Base-by-base conservation (phyloP, 2,329 filamentous ascomycete genomes). In the Lasiodiplodia theobromae region DNA sequence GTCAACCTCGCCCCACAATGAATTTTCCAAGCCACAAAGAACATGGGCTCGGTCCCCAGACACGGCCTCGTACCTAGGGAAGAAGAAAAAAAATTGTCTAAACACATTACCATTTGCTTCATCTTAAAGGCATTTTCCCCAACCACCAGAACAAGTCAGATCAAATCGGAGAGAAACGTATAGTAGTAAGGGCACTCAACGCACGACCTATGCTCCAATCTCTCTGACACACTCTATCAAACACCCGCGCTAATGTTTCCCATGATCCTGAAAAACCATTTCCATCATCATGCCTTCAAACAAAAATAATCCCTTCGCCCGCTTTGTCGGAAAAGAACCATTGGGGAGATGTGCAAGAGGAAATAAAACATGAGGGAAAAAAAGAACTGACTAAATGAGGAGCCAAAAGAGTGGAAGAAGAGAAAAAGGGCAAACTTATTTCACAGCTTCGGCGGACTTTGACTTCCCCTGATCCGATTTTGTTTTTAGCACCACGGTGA, bases 101-200 rank as follows among this genome's bases (percentile, higher is more conserved):
- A 66, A 47, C 63, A 66, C 63, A 66, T 47, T 66, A 66, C 54
- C 63, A 47, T 66, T 34, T 38, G 28, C 25, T 56, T 66, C 63
- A 44, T 56, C 52, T 28, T 52, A 40, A 38, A 37, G 12, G 31
- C 31, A 34, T n/a, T 52, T 31, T 52, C 6, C 60, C 47, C 31
- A 21, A 16, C 37, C 34, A 31, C 25, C 38, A 23, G 31, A 16
- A 64, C 28, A 21, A 21, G n/a, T 31, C 25, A n/a, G 16, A 21
- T 37, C 18, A 14, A 28, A 14, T n/a, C 44, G n/a, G 14, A 52
- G 23, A 62, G 18, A 64, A 56, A n/a, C 34, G 54, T n/a, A 31
- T 23, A 40, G 11, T 23, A 40, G 11, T 28, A 31, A 31, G 21
- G 34, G 21, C 31, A 21, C 34, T 38, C 12, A 34, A 52, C 47